phyloP scores from a whole-genome alignment of 1,139 yeast species.

The Geotrichum fermentans region DNA sequence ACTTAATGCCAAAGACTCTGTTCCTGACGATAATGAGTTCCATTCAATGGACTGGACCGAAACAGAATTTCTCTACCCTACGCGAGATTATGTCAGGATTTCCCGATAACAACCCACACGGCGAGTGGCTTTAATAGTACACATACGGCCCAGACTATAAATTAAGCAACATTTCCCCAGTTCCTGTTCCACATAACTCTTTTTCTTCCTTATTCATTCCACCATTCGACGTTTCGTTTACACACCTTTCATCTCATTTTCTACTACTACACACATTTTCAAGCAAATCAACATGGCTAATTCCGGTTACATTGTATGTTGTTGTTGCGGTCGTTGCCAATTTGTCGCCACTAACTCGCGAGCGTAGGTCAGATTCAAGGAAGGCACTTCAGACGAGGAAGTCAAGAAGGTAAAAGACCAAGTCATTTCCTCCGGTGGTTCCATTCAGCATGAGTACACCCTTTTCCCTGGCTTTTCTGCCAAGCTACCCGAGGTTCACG shows the following conservation, averaged over 20 bases:
- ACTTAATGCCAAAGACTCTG: too few species aligned
- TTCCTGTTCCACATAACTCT: background rate
- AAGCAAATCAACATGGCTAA: background rate
- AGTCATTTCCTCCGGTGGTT: slow-evolving; percentile 27
- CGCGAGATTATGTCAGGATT: slow-evolving; percentile 1
- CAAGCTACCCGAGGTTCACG: slow-evolving; percentile 32
- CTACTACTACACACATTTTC: background rate
- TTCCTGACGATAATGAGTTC: too few species aligned
- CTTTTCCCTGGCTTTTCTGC: slow-evolving; percentile 34
- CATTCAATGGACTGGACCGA: too few species aligned
- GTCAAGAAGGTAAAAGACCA: slow-evolving; percentile 28
- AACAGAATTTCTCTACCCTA: too few species aligned
- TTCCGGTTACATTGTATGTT: slow-evolving; percentile 18
- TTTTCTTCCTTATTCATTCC: background rate
- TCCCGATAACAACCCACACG: background rate
- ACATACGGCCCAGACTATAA: background rate
- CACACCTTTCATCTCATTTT: background rate
- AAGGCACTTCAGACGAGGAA: slow-evolving; percentile 27
- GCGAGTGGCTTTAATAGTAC: too few species aligned
- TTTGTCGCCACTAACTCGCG: background rate
- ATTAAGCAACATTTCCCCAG: background rate
- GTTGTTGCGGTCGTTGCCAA: background rate
- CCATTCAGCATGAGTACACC: slow-evolving; percentile 30
- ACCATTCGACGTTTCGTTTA: background rate
- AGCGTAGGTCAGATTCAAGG: slow-evolving; percentile 30